Evolutionary conservation across 2,329 filamentous ascomycete genomes (phyloP).

Genomic region (Ceratocystis huliohia): DNA sequence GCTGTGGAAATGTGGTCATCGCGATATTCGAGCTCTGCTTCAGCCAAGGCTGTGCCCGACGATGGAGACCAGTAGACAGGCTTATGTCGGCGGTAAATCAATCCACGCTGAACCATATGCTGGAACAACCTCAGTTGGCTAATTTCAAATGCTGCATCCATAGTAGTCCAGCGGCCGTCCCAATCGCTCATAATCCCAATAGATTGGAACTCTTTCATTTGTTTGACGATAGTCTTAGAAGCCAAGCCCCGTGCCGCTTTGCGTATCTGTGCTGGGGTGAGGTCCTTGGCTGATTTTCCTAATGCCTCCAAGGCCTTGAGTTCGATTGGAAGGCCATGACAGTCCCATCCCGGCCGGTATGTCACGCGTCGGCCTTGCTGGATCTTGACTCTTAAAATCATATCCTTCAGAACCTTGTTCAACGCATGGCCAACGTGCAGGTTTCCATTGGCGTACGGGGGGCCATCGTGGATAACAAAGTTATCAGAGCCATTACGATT

Average conservation of each 20-base stretch:
- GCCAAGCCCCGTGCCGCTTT: constrained; percentile 53
- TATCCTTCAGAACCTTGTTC: constrained; percentile 95
- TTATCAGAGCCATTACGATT: constrained; percentile 42
- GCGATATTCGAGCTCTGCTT: constrained; percentile 74
- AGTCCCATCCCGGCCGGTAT: constrained; percentile 93
- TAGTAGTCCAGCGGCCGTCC: constrained; percentile 63
- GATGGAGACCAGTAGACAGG: constrained; percentile 81
- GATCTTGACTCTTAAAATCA: constrained; percentile 71
- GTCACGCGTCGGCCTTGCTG: constrained; percentile 60
- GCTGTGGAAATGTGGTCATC: constrained; percentile 59
- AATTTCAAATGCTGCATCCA: constrained; percentile 63
- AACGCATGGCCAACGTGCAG: constrained; percentile 89
- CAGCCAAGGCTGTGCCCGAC: constrained; percentile 64
- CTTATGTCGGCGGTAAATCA: constrained; percentile 68
- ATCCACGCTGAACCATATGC: constrained; percentile 56
- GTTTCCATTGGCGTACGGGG: constrained; percentile 87
- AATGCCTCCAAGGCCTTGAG: constrained; percentile 67
- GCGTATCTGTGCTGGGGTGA: constrained; percentile 46
- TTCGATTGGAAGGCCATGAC: constrained; percentile 93
- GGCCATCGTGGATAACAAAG: constrained; percentile 87
- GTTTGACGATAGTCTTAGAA: constrained; percentile 52
- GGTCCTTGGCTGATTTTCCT: constrained; percentile 28
- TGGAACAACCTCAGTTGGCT: constrained; percentile 64
- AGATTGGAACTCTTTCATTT: constrained; percentile 59
- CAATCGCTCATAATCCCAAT: constrained; percentile 75